phyloP scores from a whole-genome alignment of 257 asterid species.

The Cruciata laevipes region DNA sequence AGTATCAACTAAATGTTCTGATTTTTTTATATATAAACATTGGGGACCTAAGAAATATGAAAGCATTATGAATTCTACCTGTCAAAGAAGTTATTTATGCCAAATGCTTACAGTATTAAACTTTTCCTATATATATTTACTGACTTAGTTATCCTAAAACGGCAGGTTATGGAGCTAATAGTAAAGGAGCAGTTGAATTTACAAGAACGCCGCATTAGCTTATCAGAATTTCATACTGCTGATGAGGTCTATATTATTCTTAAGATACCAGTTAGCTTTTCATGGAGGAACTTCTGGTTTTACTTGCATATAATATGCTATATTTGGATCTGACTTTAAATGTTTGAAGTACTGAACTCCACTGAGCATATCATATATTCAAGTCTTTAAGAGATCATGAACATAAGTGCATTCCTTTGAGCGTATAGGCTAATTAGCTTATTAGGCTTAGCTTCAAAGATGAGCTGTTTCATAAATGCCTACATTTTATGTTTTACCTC shows the following conservation, averaged over 20 bases:
- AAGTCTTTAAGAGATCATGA: background rate
- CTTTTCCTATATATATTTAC: background rate
- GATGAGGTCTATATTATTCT: slow-evolving; percentile 60
- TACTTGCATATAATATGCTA: no score
- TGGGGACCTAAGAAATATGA: no score
- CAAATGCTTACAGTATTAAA: background rate
- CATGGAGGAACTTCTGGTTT: background rate
- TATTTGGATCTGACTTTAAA: background rate
- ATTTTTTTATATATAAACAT: no score
- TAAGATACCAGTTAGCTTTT: slow-evolving; percentile 2
- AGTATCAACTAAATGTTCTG: background rate
- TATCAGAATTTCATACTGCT: slow-evolving; percentile 88
- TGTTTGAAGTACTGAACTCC: background rate
- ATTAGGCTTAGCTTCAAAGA: background rate
- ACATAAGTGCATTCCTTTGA: background rate
- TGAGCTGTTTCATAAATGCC: background rate
- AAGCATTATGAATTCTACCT: slow-evolving; percentile 3
- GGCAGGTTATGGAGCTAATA: slow-evolving; percentile 73
- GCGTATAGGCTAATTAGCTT: background rate
- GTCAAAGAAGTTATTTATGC: background rate
- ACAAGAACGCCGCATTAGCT: slow-evolving; percentile 63
- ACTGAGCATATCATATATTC: background rate
- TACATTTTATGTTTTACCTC: background rate
- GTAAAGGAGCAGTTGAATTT: slow-evolving; percentile 45
- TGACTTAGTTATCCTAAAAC: background rate